phyloP scores from a whole-genome alignment of 208 protist species.

The Crithidia bombi region DNA sequence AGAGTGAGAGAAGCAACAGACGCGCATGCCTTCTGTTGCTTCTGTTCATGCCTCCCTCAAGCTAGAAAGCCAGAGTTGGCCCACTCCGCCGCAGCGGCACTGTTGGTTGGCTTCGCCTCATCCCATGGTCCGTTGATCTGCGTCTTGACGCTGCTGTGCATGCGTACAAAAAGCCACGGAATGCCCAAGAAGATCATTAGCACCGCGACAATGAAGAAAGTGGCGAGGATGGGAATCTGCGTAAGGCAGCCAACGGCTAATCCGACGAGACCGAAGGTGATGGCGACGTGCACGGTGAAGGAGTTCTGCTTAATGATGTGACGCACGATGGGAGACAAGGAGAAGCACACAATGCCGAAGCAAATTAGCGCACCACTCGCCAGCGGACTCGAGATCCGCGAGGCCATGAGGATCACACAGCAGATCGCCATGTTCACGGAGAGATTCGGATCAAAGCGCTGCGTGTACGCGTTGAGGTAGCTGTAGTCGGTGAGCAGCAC shows the following conservation, averaged over 20 bases:
- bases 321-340: constrained; percentile 77
- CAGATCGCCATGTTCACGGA: constrained; percentile 87
- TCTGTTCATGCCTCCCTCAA: constrained; percentile 23
- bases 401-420: constrained; percentile 85
- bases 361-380: constrained; percentile 78
- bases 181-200: constrained; percentile 73
- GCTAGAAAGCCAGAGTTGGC: constrained; percentile 81
- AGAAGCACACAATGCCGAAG: constrained; percentile 88
- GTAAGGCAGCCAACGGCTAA: constrained; percentile 58
- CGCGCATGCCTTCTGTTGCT: background rate
- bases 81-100: constrained; percentile 90
- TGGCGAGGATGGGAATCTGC: constrained; percentile 60
- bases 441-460: constrained; percentile 64
- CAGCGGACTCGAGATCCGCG: constrained; percentile 68
- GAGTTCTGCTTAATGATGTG: constrained; percentile 69
- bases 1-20: background rate
- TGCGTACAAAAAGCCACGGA: constrained; percentile 75
- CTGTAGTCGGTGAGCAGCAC: constrained; percentile 85
- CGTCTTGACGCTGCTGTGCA: constrained; percentile 81
- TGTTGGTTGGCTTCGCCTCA: constrained; percentile 93
- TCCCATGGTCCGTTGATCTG: constrained; percentile 94
- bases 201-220: constrained; percentile 60
- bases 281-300: constrained; percentile 61
- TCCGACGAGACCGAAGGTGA: constrained; percentile 72
- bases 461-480: constrained; percentile 82